Base-by-base conservation (phyloP, 768 basidiomycete species). In the Pleurotus giganteus region DNA sequence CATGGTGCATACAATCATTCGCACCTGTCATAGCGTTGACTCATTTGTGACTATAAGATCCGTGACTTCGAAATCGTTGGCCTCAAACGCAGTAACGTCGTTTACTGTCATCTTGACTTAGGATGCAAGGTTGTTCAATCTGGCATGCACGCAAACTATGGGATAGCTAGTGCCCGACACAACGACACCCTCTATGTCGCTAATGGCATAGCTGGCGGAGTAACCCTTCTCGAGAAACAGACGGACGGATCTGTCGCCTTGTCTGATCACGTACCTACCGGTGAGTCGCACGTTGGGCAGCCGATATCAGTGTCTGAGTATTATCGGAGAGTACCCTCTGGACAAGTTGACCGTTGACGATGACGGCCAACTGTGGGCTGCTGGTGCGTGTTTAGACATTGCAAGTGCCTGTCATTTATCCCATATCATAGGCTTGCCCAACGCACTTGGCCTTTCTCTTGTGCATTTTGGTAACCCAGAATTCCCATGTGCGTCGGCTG, bases 161-260 rank as follows among this genome's bases (percentile, higher is more conserved):
- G 89, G 4, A 87, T 89, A 47, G 74, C 75, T 5, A 70, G 70
- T 27, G 80, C 78, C 8, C 62, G 62, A 4, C 60, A 68, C 8
- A 85, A 88, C 57, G 84, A 80, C n/a, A 84, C 84, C 0, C 70
- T 88, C 57, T 90, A 88, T 62, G 80, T 88, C 19, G 77, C 73
- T 3, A 80, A 76, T 56, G 64, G 65, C 11, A 39, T 74, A n/a
- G 57, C 59, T 1, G 84, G 83, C 2, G 69, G 65, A 8, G 60
- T 90, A 26, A 73, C 64, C 32, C 70, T 87, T 43, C 69, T 89
- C 19, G 83, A 89, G 59, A 66, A 70, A 49, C 83, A 85, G 61
- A 67, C 70, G 2, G 85, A 91, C 58, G 68, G 88, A 57, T 76
- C 79, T 0, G 75, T 91, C 15, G 69, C 81, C 19, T 60, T 85